Percentiles rank a stretch among this genome's conserved stretches.
These are phyloP conservation scores for Diaporthe velutina DNA, from an alignment of 2,329 filamentous ascomycete genomes.

Conservation along the genomic window DNA sequence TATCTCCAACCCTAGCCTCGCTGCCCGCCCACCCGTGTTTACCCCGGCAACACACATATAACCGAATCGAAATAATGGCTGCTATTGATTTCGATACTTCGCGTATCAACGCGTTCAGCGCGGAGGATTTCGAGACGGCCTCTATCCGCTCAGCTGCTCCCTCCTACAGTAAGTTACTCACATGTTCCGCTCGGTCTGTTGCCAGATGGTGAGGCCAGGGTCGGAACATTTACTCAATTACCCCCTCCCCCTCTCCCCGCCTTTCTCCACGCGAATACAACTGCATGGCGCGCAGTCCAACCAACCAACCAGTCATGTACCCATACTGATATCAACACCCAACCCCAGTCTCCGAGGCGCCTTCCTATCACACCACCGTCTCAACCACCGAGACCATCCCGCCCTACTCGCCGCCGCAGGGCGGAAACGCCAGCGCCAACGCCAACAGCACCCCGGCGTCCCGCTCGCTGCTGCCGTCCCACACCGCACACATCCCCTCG, in stretches of 20 bases:
- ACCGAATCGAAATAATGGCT: slow-evolving; percentile 30
- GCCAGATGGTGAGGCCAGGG: background rate
- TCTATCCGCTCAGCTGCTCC: slow-evolving; percentile 77
- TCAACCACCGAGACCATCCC: slow-evolving; percentile 62
- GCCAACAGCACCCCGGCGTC: slow-evolving; percentile 36
- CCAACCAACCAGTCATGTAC: background rate
- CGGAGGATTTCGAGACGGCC: slow-evolving; percentile 74
- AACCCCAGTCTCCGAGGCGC: slow-evolving; percentile 70
- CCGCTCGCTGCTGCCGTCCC: slow-evolving; percentile 45
- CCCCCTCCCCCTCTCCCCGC: slow-evolving; percentile 7
- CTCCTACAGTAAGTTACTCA: slow-evolving; percentile 69
- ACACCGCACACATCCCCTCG: slow-evolving; percentile 52
- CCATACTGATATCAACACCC: slow-evolving; percentile 14
- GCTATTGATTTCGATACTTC: slow-evolving; percentile 34
- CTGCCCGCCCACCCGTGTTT: background rate
- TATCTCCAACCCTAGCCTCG: slow-evolving; percentile 16
- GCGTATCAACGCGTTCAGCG: slow-evolving; percentile 42
- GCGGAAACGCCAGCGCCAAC: background rate
- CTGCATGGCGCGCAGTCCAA: background rate
- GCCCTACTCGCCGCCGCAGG: slow-evolving; percentile 60
- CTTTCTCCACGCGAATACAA: background rate
- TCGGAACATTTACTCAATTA: background rate
- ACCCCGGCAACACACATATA: slow-evolving; percentile 10
- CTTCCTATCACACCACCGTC: slow-evolving; percentile 70
- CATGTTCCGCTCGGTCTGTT: background rate